These are phyloP conservation scores for Chytridiales sp. DNA, from an alignment of 371 early-diverging fungal genomes.

Conservation along the genomic window DNA sequence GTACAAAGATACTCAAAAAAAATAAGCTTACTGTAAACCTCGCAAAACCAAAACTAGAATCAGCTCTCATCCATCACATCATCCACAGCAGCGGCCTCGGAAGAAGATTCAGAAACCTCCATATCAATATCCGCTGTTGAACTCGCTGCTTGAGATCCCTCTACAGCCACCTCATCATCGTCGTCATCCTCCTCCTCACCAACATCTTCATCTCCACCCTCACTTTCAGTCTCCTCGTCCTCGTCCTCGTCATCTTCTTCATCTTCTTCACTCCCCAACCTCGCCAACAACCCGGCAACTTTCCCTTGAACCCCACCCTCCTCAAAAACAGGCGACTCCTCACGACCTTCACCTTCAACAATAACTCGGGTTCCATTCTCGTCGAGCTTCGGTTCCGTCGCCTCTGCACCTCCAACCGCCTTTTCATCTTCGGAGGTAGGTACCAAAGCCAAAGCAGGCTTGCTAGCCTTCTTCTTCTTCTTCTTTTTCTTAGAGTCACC, in stretches of 20 bases:
- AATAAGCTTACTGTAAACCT: background rate
- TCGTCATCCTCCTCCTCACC: conserved; percentile 5
- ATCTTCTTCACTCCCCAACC: background rate
- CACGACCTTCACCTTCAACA: background rate
- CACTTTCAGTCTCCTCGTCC: background rate
- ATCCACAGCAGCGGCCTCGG: background rate
- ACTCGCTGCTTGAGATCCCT: too few species aligned
- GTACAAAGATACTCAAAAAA: background rate
- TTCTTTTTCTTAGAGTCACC: background rate
- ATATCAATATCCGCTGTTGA: too few species aligned
- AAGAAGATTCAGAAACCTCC: background rate
- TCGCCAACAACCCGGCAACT: conserved; percentile 4
- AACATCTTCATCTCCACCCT: background rate
- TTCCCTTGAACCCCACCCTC: background rate
- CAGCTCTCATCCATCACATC: background rate
- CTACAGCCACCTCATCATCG: conserved; percentile 9
- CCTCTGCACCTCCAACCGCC: background rate
- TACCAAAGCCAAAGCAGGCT: background rate
- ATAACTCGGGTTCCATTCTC: background rate
- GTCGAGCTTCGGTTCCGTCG: background rate
- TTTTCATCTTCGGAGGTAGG: conserved; percentile 4
- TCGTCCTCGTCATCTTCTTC: conserved; percentile 6
- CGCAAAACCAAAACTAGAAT: background rate
- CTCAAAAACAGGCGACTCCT: background rate
- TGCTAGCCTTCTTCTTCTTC: conserved; percentile 15